Conservation (phyloP, 2,329 filamentous ascomycete species). For the Trichoderma semiorbis region DNA sequence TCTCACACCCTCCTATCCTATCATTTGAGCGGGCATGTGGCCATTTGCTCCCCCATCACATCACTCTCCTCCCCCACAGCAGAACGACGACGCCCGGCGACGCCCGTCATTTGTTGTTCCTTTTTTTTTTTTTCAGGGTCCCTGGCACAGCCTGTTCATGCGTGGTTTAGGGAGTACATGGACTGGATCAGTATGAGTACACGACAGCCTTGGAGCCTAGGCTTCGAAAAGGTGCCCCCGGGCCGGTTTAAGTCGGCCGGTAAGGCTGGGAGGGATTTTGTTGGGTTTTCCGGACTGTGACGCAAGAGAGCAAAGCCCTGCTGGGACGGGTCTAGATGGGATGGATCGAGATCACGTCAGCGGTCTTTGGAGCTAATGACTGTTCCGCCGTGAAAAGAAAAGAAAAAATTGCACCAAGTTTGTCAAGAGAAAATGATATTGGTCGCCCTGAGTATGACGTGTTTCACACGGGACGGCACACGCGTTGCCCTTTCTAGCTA, state of each 20-base stretch:
- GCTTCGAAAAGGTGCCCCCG: not conserved
- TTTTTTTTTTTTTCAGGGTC: not conserved
- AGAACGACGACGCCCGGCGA: not conserved
- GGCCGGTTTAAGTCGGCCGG: not conserved
- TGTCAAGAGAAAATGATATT: not conserved
- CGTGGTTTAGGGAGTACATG: not conserved
- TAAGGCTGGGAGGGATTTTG: constrained; percentile 9
- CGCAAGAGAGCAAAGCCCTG: not conserved
- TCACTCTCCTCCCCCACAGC: not conserved
- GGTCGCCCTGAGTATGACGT: not conserved
- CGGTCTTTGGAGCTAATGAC: not conserved
- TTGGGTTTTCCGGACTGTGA: not conserved
- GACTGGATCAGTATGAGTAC: not conserved
- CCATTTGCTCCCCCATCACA: not conserved
- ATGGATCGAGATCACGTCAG: constrained; percentile 16
- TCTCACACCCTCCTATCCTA: not conserved
- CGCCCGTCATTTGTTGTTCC: not conserved
- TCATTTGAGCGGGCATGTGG: not conserved
- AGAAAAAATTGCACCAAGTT: not conserved
- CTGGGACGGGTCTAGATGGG: not conserved
- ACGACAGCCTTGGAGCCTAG: not conserved
- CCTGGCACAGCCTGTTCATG: not conserved
- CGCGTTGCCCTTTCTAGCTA: not conserved
- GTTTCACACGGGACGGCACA: not conserved
- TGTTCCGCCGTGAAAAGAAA: not conserved